These are phyloP conservation scores for Suhomyces sp. DNA, from an alignment of 805 yeast species.

Conservation along the genomic window DNA sequence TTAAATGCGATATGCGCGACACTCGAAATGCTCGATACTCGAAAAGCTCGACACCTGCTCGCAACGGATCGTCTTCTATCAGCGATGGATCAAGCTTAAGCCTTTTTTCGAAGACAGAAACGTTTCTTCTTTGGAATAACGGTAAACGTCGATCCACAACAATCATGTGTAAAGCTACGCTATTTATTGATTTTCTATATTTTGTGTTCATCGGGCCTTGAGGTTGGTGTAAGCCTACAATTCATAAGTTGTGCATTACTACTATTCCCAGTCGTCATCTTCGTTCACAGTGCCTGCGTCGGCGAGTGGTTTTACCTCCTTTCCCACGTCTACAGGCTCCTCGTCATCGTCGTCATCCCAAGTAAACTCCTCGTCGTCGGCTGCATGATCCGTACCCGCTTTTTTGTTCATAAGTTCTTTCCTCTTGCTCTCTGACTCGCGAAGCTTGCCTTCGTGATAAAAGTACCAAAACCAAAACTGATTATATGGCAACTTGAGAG, in stretches of 20 bases:
- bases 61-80: no score
- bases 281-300: conserved; percentile 17
- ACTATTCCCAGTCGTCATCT: conserved; percentile 67
- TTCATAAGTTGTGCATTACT: conserved; percentile 6
- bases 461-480: conserved; percentile 78
- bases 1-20: no score
- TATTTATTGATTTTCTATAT: no score
- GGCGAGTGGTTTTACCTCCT: conserved; percentile 1
- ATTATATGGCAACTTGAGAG: conserved; percentile 53
- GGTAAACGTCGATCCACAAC: no score
- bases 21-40: no score
- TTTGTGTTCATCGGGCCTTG: no score
- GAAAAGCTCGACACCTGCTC: no score
- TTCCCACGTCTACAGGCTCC: conserved; percentile 5
- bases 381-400: conserved; percentile 11
- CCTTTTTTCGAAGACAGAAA: no score
- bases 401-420: conserved; percentile 52
- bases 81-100: no score
- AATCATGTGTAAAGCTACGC: no score
- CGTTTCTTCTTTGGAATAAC: no score
- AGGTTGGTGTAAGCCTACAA: no score
- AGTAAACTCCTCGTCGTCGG: conserved; percentile 46
- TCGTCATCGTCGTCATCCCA: conserved; percentile 50
- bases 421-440: conserved; percentile 62
- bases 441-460: conserved; percentile 49